Evolutionary conservation across 345 rosid species (phyloP).

Genomic region (Dipteronia dyeriana): DNA sequence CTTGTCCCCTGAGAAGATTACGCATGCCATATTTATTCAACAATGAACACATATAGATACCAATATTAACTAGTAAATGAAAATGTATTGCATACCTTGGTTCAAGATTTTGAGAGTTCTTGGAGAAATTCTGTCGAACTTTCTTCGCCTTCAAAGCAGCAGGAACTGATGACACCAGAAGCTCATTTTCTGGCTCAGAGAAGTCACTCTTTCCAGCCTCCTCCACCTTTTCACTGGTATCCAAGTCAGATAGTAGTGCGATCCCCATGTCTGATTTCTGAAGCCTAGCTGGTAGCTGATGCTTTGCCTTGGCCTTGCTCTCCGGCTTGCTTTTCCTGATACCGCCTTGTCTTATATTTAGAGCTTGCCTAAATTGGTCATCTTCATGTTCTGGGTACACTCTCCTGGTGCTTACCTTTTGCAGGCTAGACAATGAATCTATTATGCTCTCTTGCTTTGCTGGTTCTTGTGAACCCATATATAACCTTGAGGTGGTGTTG

Average conservation of each 20-base stretch:
- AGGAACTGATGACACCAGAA: slow-evolving; percentile 40
- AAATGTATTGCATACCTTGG: slow-evolving; percentile 49
- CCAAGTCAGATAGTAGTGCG: slow-evolving; percentile 46
- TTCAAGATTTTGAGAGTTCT: slow-evolving; percentile 56
- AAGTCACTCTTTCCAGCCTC: slow-evolving; percentile 62
- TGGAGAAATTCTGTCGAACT: slow-evolving; percentile 47
- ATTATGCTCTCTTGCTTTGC: slow-evolving; percentile 49
- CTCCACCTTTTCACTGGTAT: slow-evolving; percentile 52
- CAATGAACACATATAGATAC: not conserved
- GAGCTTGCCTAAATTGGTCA: slow-evolving; percentile 73
- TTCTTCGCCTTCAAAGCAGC: slow-evolving; percentile 48
- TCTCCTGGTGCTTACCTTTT: slow-evolving; percentile 54
- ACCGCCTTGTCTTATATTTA: slow-evolving; percentile 79
- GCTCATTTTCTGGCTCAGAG: slow-evolving; percentile 74
- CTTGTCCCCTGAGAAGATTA: slow-evolving; percentile 44
- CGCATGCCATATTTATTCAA: not conserved
- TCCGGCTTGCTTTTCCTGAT: slow-evolving; percentile 65
- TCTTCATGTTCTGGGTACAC: slow-evolving; percentile 69
- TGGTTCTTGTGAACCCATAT: slow-evolving; percentile 30
- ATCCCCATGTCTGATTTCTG: slow-evolving; percentile 54
- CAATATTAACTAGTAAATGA: no score
- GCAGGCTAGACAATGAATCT: slow-evolving; percentile 49
- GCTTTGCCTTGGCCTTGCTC: slow-evolving; percentile 61
- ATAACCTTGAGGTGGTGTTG: slow-evolving; percentile 32
- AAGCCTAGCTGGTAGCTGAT: slow-evolving; percentile 54